Base-by-base conservation (phyloP, 345 rosid genomes). In the Reutealis trisperma region DNA sequence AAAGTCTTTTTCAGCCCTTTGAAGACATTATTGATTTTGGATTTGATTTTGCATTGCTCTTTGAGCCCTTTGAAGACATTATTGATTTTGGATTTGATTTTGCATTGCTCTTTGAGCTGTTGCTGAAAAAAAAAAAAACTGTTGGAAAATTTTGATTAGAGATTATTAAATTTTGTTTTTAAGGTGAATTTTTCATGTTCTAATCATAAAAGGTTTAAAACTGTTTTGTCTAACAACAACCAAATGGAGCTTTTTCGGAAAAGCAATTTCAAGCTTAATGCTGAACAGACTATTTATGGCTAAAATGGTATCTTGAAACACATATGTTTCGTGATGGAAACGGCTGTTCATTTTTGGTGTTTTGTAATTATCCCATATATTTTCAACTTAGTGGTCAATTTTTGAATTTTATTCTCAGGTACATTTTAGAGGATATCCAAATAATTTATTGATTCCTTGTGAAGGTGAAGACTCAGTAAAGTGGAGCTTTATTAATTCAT, bases 371-470 rank as follows among this genome's bases (percentile, higher is more conserved):
- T 8, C n/a, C 15, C 14, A 73, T 75, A 70, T 24, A 14, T 63
- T 66, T 49, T 11, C 44, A 2, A 54, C 42, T 45, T 51, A 49
- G 52, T 60, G 42, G 37, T 74, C 34, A 27, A 27, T 54, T 71
- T 69, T 60, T 54, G 75, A 7, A 12, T 60, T 19, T 30, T 71
- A 77, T 72, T 69, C 88, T 76, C 85, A 96, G 99, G 89, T 96
- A 54, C 99, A 96, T 84, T 92, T 93, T 74, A 86, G 99, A 84
- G 97, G 99, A 70, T 96, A 93, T 86, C 99, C 99, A 0, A 87
- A 75, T 81, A 88, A 85, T 79, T 65, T 92, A 41, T 83, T 93
- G 85, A 84, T 85, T 52, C 98, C 99, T 16, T 92, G 96, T 79
- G 96, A 93, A 84, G 97, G 96, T 75, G 97, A 93, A 87, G 99